Percentiles rank a stretch among this genome's conserved stretches.
Evolutionary conservation across 2,329 filamentous ascomycete genomes (phyloP).

Genomic region (Ceratocystis cacaofunesta): DNA sequence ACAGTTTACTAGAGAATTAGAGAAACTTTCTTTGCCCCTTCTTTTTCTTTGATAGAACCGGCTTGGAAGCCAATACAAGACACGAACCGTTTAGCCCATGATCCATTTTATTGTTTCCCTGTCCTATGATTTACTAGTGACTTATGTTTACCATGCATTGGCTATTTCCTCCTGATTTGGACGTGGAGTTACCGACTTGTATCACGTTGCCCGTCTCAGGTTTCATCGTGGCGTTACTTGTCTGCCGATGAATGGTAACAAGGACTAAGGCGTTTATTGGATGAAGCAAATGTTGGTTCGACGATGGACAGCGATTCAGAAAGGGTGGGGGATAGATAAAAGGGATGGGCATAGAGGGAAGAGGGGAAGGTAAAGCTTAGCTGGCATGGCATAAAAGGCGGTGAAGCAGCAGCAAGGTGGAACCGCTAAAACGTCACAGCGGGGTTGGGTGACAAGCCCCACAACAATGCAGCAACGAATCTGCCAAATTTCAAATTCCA

Average conservation of each 20-base stretch:
- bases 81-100: background rate
- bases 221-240: background rate
- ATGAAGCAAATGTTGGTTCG: background rate
- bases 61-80: background rate
- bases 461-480: background rate
- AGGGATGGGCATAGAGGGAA: too few species aligned
- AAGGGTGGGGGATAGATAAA: too few species aligned
- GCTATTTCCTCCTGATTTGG: background rate
- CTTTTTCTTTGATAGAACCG: background rate
- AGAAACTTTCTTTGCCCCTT: background rate
- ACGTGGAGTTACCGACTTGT: background rate
- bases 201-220: background rate
- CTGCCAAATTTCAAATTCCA: background rate
- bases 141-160: background rate
- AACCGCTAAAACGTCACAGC: constrained; percentile 10
- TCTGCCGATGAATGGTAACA: background rate
- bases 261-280: background rate
- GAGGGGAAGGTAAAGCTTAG: background rate
- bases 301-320: background rate
- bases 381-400: constrained; percentile 9
- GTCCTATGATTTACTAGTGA: background rate
- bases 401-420: background rate
- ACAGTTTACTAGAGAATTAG: constrained; percentile 4
- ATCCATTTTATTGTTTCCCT: background rate
- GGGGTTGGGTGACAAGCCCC: constrained; percentile 4